phyloP scores from a whole-genome alignment of 805 yeast species.

The Suhomyces sp. region DNA sequence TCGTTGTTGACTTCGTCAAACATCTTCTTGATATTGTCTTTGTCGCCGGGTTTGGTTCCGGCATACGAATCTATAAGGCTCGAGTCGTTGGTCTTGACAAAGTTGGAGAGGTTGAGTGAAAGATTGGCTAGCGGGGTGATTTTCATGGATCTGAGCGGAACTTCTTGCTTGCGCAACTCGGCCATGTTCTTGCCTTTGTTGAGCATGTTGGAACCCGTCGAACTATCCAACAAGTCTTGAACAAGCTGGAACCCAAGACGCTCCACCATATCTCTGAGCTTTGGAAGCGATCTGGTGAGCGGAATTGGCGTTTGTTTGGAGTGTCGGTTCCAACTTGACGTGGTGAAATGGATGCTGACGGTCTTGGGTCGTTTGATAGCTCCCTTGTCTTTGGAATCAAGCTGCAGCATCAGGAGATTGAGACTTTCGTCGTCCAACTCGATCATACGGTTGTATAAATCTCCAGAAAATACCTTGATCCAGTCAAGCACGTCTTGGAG shows the following conservation, averaged over 20 bases:
- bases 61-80: constrained; percentile 33
- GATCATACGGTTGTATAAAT: constrained; percentile 62
- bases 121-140: constrained; percentile 48
- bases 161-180: constrained; percentile 15
- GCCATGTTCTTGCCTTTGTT: constrained; percentile 19
- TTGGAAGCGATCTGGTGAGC: constrained; percentile 33
- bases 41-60: background rate
- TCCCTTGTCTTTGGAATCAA: constrained; percentile 19
- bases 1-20: constrained; percentile 11
- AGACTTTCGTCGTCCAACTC: constrained; percentile 70
- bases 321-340: constrained; percentile 19
- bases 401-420: constrained; percentile 24
- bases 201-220: constrained; percentile 18
- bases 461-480: constrained; percentile 82
- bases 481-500: constrained; percentile 64
- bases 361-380: constrained; percentile 53
- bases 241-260: constrained; percentile 35
- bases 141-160: constrained; percentile 16
- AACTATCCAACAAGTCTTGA: constrained; percentile 35
- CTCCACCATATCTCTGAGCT: constrained; percentile 19
- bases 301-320: constrained; percentile 45
- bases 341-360: constrained; percentile 38
- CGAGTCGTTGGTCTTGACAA: constrained; percentile 42
- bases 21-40: constrained; percentile 13
- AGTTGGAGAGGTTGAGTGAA: constrained; percentile 52